Evolutionary conservation across 2,329 filamentous ascomycete species (phyloP), one percentile per base, ranked within the genome.

Genomic region (Conoideocrella luteorostrata): DNA sequence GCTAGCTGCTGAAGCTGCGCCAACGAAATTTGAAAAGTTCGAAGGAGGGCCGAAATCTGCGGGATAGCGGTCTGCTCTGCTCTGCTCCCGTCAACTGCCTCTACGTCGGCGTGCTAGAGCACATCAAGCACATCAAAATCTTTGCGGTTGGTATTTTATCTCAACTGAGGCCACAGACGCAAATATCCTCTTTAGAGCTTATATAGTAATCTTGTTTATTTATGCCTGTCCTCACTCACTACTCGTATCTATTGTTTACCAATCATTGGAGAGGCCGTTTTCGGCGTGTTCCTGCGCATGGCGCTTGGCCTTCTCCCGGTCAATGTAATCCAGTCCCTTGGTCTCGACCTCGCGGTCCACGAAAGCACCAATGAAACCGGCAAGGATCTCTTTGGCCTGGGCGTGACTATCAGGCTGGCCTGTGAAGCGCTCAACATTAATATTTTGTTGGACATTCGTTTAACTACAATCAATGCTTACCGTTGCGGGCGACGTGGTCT

Each of bases 341-440:
- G 56, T 61, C 50, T 61, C 59, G 20, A 61, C 50, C 39, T 61
- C 59, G 1, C 56, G 51, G 13, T 61, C 59, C n/a, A 61, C 56
- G 24, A 61, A 61, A 33, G 50, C 54, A 7, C 58, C 59, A 13
- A 61, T 52, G 3, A 47, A 47, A 32, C 58, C 59, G 3, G 48
- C 58, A 0, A 61, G 21, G 2, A 61, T 51, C 17, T 61, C 59
- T 47, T 61, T 61, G 1, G 59, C 59, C 41, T 49, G 39, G 18
- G 57, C 58, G 33, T 61, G 59, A 4, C 40, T 45, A 9, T 49
- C 51, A 2, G 59, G 59, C 6, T 53, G 47, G n/a, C 58, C 58
- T 58, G 13, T 17, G 10, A 20, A 22, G 9, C 10, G 5, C 15
- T 5, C 10, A 10, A 12, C 28, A 24, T 44, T n/a, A 23, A 5